A percentile compares a stretch with the other conserved stretches of the same genome.
These are phyloP conservation scores for Ocimum tenuiflorum DNA, from an alignment of 257 asterid species.

Conservation along the genomic window DNA sequence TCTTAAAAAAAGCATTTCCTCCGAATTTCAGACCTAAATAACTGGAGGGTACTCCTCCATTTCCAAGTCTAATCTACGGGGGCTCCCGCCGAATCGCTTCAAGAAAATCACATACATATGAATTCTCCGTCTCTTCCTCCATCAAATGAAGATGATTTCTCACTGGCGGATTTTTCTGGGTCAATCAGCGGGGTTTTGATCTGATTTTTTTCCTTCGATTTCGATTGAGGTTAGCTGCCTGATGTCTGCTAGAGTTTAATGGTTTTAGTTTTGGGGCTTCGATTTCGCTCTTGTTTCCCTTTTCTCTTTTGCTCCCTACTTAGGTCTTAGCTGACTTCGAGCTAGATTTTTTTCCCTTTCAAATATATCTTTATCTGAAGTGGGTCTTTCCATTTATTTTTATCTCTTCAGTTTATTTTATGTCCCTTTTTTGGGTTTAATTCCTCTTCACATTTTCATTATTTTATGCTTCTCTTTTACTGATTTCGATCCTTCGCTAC, in stretches of 20 bases:
- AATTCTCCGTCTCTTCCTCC: background rate
- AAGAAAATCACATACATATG: background rate
- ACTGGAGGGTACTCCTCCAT: conserved; percentile 22
- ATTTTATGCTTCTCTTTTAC: conserved; percentile 16
- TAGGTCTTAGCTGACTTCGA: conserved; percentile 23
- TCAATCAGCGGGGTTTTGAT: conserved; percentile 25
- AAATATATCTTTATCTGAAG: conserved; percentile 21
- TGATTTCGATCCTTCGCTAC: background rate
- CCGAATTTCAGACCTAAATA: conserved; percentile 37
- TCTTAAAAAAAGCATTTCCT: conserved; percentile 8
- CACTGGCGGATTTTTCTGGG: conserved; percentile 19
- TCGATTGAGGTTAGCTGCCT: conserved; percentile 21
- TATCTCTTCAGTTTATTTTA: conserved; percentile 18
- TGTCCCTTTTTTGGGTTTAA: conserved; percentile 18
- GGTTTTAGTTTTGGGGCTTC: background rate
- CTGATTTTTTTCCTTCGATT: conserved; percentile 17
- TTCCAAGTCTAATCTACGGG: conserved; percentile 24
- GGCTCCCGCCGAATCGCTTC: background rate
- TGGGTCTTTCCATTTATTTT: conserved; percentile 30
- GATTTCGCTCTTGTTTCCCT: background rate
- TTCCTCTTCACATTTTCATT: conserved; percentile 16
- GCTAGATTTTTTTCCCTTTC: conserved; percentile 12
- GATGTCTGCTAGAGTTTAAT: background rate
- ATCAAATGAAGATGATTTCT: conserved; percentile 4
- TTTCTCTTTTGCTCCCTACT: background rate